Evolutionary conservation across 129 eudicot genomes (phyloP), one percentile per base, ranked within the genome.

Genomic region (Flaveria trinervia): DNA sequence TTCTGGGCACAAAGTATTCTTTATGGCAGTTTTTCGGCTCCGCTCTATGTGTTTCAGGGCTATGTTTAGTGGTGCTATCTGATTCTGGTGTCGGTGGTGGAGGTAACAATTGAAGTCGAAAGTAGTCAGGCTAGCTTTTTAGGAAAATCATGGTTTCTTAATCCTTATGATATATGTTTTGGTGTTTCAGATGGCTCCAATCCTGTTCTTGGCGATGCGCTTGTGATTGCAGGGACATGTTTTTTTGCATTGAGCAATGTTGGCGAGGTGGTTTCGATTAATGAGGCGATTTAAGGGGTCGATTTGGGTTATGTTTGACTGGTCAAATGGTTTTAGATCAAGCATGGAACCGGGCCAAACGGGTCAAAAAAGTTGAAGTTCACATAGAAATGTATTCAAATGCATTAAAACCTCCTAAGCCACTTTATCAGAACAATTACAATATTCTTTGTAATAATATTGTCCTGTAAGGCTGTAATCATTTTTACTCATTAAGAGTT

Each of bases 21-120:
- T 17, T 74, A 17, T 60, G 96, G 92, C 97, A 91, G 68, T 93
- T 89, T 71, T 18, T 83, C 23, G 98, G 98, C n/a, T 92, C 97
- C n/a, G 88, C 83, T 64, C 43, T 86, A 39, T 93, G 97, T 76
- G 78, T 93, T 26, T 28, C 78, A 2, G 98, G 98, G 65, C 90
- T 93, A 11, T 84, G 83, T 51, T 81, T 90, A 60, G 97, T 91
- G 44, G 84, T 93, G 18, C 83, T 93, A 39, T 89, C 96, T 12
- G 96, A 89, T 87, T 77, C 96, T 22, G 89, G 88, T 49, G 85
- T 84, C 12, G 88, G 86, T 50, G 96, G 85, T 71, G 96, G 91
- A 86, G 92, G 96, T 90, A 74, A 84, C 11, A 49, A 70, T 64
- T 45, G 1, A 18, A 30, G 18, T 46, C 39, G 22, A 26, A 17